Conservation (phyloP, 78 protist genomes). For the Protostelium mycophagum region DNA sequence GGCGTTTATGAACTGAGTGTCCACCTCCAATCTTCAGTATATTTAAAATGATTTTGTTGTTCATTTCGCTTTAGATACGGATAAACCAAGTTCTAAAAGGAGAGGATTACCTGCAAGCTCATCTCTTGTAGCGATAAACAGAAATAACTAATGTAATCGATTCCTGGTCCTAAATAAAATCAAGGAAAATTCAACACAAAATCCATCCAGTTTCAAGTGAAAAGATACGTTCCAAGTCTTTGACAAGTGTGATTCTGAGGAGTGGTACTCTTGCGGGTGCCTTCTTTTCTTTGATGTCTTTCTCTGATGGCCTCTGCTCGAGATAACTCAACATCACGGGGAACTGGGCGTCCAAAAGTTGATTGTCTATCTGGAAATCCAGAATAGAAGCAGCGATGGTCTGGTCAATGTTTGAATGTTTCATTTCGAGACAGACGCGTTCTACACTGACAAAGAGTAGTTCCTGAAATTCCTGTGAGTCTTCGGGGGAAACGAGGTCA, state of each 20-base stretch:
- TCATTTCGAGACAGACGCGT: constrained; percentile 15
- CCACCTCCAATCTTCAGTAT: no score
- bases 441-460: constrained; percentile 16
- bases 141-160: neutral
- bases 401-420: constrained; percentile 29
- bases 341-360: constrained; percentile 43
- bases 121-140: neutral
- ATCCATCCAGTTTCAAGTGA: no score
- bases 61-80: no score
- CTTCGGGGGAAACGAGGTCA: neutral
- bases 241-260: neutral
- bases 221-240: neutral
- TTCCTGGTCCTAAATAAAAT: neutral
- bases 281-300: no score
- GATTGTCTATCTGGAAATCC: constrained; percentile 56
- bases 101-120: neutral
- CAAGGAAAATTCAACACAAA: no score
- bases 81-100: no score
- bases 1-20: neutral
- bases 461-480: constrained; percentile 39
- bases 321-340: constrained; percentile 19
- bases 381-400: constrained; percentile 27
- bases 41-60: no score
- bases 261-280: neutral
- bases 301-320: no score